phyloP scores from a whole-genome alignment of 2,329 filamentous ascomycete genomes.

The Ophiostoma himal-ulmi region DNA sequence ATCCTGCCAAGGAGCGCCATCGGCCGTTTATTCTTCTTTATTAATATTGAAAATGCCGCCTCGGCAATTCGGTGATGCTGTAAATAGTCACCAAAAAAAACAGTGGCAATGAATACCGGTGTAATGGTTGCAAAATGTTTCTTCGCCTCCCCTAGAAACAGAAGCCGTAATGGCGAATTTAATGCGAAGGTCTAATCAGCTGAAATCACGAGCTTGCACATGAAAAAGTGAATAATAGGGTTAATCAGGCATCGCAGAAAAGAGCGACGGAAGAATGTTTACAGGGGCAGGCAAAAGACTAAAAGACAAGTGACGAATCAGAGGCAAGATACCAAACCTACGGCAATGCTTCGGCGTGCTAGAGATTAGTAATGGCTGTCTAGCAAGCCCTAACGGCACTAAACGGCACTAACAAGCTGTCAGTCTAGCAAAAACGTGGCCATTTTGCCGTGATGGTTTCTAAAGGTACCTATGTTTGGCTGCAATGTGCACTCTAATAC shows the following conservation, averaged over 20 bases:
- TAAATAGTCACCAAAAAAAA: too few species aligned
- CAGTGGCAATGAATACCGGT: too few species aligned
- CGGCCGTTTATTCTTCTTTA: not conserved
- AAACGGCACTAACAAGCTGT: too few species aligned
- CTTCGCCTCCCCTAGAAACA: too few species aligned
- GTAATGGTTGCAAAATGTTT: too few species aligned
- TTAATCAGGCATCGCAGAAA: not conserved
- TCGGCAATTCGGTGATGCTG: too few species aligned
- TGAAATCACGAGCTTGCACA: not conserved
- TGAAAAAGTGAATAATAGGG: not conserved
- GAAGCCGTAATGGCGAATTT: too few species aligned
- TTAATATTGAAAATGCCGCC: too few species aligned
- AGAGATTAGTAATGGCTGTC: not conserved
- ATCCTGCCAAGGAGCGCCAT: constrained; percentile 2
- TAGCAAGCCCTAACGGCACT: not conserved
- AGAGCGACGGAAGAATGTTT: not conserved
- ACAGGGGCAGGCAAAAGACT: not conserved
- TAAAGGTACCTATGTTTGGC: not conserved
- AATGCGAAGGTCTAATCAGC: too few species aligned
- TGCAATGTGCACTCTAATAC: not conserved
- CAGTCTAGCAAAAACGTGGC: not conserved
- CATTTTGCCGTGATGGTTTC: not conserved
- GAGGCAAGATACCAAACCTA: not conserved
- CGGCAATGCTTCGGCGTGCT: not conserved
- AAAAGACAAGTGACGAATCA: not conserved